phyloP scores from a whole-genome alignment of 345 rosid genomes.

The Lagerstroemia speciosa region DNA sequence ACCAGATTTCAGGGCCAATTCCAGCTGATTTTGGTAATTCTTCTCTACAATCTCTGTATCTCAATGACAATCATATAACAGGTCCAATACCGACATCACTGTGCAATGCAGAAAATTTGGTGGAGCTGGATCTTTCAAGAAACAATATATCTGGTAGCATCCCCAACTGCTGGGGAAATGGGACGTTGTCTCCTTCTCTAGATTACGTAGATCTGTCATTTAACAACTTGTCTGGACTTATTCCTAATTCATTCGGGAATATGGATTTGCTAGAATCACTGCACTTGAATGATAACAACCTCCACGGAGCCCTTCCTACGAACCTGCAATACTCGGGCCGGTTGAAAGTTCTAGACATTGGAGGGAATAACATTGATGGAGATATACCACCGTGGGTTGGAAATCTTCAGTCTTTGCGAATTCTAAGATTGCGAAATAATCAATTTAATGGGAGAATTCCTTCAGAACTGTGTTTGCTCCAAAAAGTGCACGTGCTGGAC shows the following conservation, averaged over 20 bases:
- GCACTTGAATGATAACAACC: constrained; percentile 6
- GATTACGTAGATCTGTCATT: not conserved
- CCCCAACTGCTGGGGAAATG: constrained; percentile 5
- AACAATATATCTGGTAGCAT: constrained; percentile 3
- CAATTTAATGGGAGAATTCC: not conserved
- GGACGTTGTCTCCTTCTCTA: not conserved
- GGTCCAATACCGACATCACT: constrained; percentile 4
- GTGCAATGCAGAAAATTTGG: not conserved
- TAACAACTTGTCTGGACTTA: constrained; percentile 1
- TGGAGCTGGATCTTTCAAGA: not conserved
- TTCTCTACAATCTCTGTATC: not conserved
- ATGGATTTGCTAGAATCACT: rapidly evolving
- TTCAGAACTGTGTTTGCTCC: not conserved
- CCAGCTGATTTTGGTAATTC: not conserved
- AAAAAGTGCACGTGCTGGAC: not conserved
- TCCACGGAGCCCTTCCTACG: not conserved
- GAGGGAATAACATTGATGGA: constrained; percentile 4
- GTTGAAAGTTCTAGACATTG: constrained; percentile 4
- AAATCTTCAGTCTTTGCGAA: not conserved
- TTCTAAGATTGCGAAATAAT: constrained; percentile 9
- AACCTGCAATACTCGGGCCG: not conserved
- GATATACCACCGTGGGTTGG: constrained; percentile 9
- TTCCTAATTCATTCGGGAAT: not conserved
- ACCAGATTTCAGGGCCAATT: not conserved
- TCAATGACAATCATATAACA: not conserved